Evolutionary conservation across 2,329 filamentous ascomycete genomes (phyloP).

Genomic region (Hymenoscyphus infarciens): DNA sequence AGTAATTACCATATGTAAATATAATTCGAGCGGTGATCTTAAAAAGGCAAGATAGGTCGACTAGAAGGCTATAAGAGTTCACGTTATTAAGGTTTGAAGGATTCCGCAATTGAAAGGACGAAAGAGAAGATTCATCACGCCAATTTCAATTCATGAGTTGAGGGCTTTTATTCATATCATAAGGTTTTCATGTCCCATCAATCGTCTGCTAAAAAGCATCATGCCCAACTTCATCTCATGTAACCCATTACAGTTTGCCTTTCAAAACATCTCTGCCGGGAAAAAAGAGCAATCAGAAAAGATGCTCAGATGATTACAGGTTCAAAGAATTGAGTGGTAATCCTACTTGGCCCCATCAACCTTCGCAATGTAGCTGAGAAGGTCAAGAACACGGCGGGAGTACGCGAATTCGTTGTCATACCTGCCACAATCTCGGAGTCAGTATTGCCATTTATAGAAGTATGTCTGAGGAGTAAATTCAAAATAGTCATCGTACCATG

Average conservation of each 20-base stretch:
- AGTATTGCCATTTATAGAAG: no score
- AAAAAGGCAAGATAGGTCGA: no score
- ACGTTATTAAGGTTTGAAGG: neutral
- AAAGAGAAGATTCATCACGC: neutral
- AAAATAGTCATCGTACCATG: conserved; percentile 96
- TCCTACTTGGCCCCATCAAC: conserved; percentile 53
- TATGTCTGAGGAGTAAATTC: no score
- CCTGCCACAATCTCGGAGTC: conserved; percentile 48
- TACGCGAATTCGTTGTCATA: conserved; percentile 99
- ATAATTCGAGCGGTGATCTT: no score
- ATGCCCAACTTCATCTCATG: conserved; percentile 2
- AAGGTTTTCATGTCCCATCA: conserved; percentile 16
- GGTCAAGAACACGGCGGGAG: conserved; percentile 90
- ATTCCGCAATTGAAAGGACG: neutral
- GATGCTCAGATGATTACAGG: conserved; percentile 20
- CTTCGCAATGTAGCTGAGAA: conserved; percentile 75
- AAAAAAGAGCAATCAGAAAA: conserved; percentile 31
- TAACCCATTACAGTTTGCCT: conserved; percentile 30
- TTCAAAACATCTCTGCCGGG: conserved; percentile 33
- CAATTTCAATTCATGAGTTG: neutral
- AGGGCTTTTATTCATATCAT: conserved; percentile 17
- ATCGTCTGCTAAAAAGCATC: conserved; percentile 4
- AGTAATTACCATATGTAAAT: no score
- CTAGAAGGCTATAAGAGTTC: no score
- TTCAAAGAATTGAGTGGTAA: conserved; percentile 18